Evolutionary conservation across 83 land plant species (phyloP).

Genomic region (Isoetes engelmannii): DNA sequence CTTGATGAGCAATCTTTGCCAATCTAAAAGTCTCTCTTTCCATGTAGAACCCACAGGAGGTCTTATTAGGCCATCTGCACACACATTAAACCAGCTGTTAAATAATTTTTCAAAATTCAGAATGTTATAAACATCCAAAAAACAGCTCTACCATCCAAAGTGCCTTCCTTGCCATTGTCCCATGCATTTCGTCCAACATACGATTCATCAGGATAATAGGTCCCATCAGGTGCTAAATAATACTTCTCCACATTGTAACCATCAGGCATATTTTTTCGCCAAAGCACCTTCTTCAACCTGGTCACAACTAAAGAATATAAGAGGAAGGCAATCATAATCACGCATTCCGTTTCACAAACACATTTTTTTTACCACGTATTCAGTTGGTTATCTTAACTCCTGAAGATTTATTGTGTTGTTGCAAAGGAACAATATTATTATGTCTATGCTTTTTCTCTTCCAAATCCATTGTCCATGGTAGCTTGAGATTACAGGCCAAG

Average conservation of each 20-base stretch:
- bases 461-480: no score
- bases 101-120: not conserved
- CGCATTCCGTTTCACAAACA: not conserved
- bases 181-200: constrained; percentile 89
- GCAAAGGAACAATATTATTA: not conserved
- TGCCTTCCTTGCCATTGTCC: constrained; percentile 49
- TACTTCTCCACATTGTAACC: constrained; percentile 68
- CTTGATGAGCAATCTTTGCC: constrained; percentile 54
- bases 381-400: not conserved
- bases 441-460: no score
- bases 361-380: not conserved
- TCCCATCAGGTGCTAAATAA: constrained; percentile 54
- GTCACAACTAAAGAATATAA: not conserved
- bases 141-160: not conserved
- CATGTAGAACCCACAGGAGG: constrained; percentile 32
- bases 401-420: not conserved
- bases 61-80: not conserved
- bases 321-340: not conserved
- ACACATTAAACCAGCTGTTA: not conserved
- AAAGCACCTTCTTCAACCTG: constrained; percentile 72
- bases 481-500: no score
- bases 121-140: not conserved
- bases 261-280: constrained; percentile 76
- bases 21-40: constrained; percentile 69
- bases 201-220: constrained; percentile 45